These are phyloP conservation scores for Gossypium gossypioides DNA, from an alignment of 441 rosid species.

Conservation along the genomic window DNA sequence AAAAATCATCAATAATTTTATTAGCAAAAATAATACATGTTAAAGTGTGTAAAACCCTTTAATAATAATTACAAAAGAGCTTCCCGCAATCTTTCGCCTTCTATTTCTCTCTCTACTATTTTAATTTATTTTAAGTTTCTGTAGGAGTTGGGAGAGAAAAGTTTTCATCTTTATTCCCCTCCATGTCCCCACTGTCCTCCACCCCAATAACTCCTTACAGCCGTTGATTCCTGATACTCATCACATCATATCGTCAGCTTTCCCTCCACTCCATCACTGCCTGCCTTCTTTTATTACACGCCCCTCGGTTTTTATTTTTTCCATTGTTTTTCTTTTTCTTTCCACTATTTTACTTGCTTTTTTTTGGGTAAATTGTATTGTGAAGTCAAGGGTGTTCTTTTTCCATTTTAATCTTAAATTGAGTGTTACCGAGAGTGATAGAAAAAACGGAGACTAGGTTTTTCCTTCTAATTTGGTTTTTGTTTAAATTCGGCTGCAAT, in stretches of 20 bases:
- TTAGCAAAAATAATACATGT: background rate
- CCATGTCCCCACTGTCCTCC: slow-evolving; percentile 3
- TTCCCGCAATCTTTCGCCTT: background rate
- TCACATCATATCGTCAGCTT: background rate
- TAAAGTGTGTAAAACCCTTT: no score
- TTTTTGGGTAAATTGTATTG: background rate
- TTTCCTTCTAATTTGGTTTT: background rate
- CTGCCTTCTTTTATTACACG: background rate
- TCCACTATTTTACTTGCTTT: background rate
- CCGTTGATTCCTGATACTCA: slow-evolving; percentile 16
- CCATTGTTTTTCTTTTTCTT: background rate
- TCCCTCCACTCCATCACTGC: background rate
- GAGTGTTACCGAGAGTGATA: background rate
- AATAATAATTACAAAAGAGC: background rate
- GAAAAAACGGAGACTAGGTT: background rate
- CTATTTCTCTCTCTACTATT: slow-evolving; percentile 6
- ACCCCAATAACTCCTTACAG: background rate
- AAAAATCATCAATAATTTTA: background rate
- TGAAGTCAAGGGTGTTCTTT: slow-evolving; percentile 14
- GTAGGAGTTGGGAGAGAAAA: slow-evolving; percentile 13
- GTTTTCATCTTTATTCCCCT: background rate
- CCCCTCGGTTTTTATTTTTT: background rate
- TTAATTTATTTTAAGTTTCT: no score
- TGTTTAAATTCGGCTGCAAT: slow-evolving; percentile 21
- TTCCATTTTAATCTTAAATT: background rate